Conservation (phyloP, 1,284 basidiomycete species). For the Ceratobasidium sp. region DNA sequence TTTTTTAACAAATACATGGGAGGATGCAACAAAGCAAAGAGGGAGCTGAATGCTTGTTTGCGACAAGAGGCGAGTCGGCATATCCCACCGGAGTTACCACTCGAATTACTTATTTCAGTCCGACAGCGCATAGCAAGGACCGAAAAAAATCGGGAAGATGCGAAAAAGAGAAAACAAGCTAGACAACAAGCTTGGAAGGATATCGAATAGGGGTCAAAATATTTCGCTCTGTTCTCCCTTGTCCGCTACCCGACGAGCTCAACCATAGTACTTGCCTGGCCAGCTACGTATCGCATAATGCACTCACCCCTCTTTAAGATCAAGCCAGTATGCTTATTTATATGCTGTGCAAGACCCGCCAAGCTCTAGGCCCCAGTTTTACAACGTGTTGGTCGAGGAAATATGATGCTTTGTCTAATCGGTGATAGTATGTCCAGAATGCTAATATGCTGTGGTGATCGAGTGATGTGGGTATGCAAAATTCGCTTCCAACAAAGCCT, state of each 20-base stretch:
- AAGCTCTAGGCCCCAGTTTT: background rate
- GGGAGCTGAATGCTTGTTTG: conserved; percentile 74
- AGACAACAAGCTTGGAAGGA: conserved; percentile 15
- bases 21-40: conserved; percentile 72
- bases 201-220: conserved; percentile 1
- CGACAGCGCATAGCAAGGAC: conserved; percentile 71
- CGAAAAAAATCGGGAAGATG: conserved; percentile 67
- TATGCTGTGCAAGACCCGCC: background rate
- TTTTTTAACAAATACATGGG: conserved; percentile 41
- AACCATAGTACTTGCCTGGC: background rate
- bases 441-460: background rate
- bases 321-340: background rate
- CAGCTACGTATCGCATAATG: background rate
- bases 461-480: background rate
- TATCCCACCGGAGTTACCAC: conserved; percentile 3
- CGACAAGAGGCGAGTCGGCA: conserved; percentile 74
- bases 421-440: background rate
- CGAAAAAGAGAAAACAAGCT: conserved; percentile 59
- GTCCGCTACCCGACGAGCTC: too few relatives aligned
- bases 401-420: background rate
- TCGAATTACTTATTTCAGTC: conserved; percentile 9
- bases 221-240: too few relatives aligned
- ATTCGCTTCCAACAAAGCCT: background rate
- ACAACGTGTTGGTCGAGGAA: background rate
- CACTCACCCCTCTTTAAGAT: conserved; percentile 4